Evolutionary conservation across 495 filamentous ascomycete species (phyloP), one percentile per base, ranked within the genome.

Genomic region (Podospora pseudoanserina): DNA sequence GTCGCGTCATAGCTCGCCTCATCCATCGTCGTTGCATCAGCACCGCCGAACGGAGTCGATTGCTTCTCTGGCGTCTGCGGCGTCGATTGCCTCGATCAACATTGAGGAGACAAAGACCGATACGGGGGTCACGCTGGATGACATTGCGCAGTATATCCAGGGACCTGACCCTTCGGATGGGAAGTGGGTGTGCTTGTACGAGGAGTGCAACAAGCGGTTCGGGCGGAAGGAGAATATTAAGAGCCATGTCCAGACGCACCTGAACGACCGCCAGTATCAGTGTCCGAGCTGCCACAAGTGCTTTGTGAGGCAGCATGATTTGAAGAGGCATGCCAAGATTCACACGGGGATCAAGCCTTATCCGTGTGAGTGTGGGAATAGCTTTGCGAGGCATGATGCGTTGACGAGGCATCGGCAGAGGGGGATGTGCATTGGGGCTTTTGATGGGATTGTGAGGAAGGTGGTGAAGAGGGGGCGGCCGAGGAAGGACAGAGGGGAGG

Each of bases 161-260:
- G 93, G 93, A 13, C 93, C 93, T 0, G 89, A 92, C 69, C 81
- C 88, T 2, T 73, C 82, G 23, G 86, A 87, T 70, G 88, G 91
- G 65, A 94, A 94, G 78, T 98, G 93, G 92, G 82, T 91, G 2
- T 99, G 95, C 76, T 79, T 90, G 5, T 97, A 86, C 73, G 87
- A 90, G 3, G 87, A 87, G 15, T 99, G 95, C 81, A 82, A 85
- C 54, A 94, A 95, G 71, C 85, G 86, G 16, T 99, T 98, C 74
- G 92, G 92, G 15, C 86, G 95, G 61, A 95, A 96, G 76, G 95
- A 99, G 79, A 99, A 99, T 78, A 96, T 97, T 81, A 96, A 94
- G 74, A 94, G 93, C 9, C 95, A 99, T 77, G 91, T 99, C 57
- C 95, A 99, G 78, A 97, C 95, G 1, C 95, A 99, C 75, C 89